Evolutionary conservation across 495 filamentous ascomycete genomes (phyloP).

Genomic region (Penicillium canariense): DNA sequence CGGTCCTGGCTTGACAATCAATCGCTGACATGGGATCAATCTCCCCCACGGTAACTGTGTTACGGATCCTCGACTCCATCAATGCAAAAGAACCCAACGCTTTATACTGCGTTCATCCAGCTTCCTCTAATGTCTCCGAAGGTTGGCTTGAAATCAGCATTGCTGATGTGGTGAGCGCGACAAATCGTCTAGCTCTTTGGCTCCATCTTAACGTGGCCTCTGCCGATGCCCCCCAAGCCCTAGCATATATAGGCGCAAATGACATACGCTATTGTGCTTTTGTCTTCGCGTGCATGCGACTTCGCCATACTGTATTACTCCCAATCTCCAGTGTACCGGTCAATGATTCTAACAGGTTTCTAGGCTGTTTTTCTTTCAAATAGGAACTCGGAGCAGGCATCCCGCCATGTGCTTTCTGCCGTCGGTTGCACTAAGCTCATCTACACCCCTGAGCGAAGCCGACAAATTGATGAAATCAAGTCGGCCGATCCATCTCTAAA

Average conservation of each 20-base stretch:
- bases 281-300: slow-evolving; percentile 27
- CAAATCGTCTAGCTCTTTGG: slow-evolving; percentile 52
- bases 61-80: slow-evolving; percentile 42
- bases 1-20: background rate
- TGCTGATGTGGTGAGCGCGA: slow-evolving; percentile 46
- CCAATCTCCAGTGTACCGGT: background rate
- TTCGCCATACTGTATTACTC: slow-evolving; percentile 16
- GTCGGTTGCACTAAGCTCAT: slow-evolving; percentile 35
- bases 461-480: slow-evolving; percentile 14
- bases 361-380: slow-evolving; percentile 34
- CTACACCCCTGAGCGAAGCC: slow-evolving; percentile 13
- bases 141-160: slow-evolving; percentile 53
- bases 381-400: slow-evolving; percentile 38
- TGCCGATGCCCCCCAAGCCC: slow-evolving; percentile 12
- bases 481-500: slow-evolving; percentile 3
- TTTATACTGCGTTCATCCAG: slow-evolving; percentile 44
- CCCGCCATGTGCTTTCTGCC: slow-evolving; percentile 29
- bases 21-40: slow-evolving; percentile 1
- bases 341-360: background rate
- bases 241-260: slow-evolving; percentile 35
- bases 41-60: background rate
- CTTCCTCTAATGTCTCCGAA: slow-evolving; percentile 40
- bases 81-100: slow-evolving; percentile 36
- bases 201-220: slow-evolving; percentile 37
- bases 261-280: slow-evolving; percentile 28